These are phyloP conservation scores for Umbellularia californica DNA, from an alignment of 164 flowering plant species.

Conservation along the genomic window DNA sequence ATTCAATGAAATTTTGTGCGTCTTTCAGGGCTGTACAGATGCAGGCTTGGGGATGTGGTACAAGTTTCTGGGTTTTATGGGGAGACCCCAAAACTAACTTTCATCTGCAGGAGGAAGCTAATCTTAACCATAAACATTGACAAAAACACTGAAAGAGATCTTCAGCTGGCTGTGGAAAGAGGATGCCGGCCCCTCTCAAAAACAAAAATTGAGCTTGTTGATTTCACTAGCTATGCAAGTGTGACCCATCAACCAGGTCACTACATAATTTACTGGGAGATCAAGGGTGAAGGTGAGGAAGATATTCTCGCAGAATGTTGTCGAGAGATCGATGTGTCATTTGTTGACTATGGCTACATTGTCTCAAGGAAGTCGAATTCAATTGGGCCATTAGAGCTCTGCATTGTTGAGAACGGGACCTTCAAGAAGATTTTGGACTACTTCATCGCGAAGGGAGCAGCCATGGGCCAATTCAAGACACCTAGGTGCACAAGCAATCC, in stretches of 20 bases:
- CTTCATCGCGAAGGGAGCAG: constrained; percentile 63
- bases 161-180: constrained; percentile 69
- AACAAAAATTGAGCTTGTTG: constrained; percentile 59
- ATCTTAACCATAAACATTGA: constrained; percentile 78
- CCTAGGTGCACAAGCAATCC: constrained; percentile 78
- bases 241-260: constrained; percentile 58
- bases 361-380: constrained; percentile 60
- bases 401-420: constrained; percentile 78
- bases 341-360: constrained; percentile 74
- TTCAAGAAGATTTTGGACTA: constrained; percentile 74
- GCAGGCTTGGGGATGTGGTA: constrained; percentile 84
- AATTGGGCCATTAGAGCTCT: constrained; percentile 79
- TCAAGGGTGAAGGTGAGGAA: constrained; percentile 51
- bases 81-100: constrained; percentile 75
- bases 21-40: constrained; percentile 75
- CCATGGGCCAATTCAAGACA: constrained; percentile 85
- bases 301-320: constrained; percentile 56
- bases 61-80: constrained; percentile 76
- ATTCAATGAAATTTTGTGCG: no score
- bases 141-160: constrained; percentile 89
- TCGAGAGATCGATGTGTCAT: constrained; percentile 62
- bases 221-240: constrained; percentile 82
- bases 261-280: constrained; percentile 84
- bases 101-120: constrained; percentile 76
- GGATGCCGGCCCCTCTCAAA: constrained; percentile 45